Percentiles rank a stretch among this genome's conserved stretches.
Conservation (phyloP, 352 stramenopile genomes). For the Heterotrichella gracilis region DNA sequence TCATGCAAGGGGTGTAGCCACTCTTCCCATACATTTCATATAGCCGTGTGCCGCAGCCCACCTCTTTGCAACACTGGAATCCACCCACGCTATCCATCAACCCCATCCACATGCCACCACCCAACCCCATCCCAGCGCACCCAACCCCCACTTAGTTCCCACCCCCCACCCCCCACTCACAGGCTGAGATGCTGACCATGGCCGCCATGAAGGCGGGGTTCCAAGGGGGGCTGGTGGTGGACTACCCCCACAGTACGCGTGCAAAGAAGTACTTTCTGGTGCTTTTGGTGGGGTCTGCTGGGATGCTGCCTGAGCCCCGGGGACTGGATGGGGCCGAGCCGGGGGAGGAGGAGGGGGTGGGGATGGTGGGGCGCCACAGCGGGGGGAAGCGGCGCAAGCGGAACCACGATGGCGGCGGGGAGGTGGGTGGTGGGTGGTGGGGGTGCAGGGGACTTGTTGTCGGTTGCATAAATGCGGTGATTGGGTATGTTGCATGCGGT, state of each 20-base stretch:
- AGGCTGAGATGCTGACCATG: constrained; percentile 53
- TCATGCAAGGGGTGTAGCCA: no score
- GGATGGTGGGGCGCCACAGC: no score
- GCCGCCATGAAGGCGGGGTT: constrained; percentile 52
- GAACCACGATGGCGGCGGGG: constrained; percentile 12
- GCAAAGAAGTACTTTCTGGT: constrained; percentile 99
- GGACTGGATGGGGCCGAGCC: constrained; percentile 28
- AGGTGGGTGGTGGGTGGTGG: constrained; percentile 14
- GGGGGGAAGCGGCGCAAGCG: constrained; percentile 25
- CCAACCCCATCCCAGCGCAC: no score
- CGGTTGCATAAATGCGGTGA: no score
- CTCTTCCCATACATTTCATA: no score
- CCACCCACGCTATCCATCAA: no score
- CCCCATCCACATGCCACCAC: no score
- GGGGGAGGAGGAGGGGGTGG: constrained; percentile 2
- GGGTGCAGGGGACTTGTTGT: constrained; percentile 13
- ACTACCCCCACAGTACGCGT: constrained; percentile 93
- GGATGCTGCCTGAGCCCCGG: constrained; percentile 41
- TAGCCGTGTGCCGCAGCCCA: no score
- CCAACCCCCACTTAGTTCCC: no score
- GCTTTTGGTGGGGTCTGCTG: constrained; percentile 49
- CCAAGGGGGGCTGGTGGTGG: constrained; percentile 77
- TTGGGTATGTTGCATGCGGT: no score
- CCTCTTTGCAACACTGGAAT: no score
- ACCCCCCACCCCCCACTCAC: constrained; percentile 44